phyloP scores from a whole-genome alignment of 768 basidiomycete genomes.

The Solioccasus polychromus region DNA sequence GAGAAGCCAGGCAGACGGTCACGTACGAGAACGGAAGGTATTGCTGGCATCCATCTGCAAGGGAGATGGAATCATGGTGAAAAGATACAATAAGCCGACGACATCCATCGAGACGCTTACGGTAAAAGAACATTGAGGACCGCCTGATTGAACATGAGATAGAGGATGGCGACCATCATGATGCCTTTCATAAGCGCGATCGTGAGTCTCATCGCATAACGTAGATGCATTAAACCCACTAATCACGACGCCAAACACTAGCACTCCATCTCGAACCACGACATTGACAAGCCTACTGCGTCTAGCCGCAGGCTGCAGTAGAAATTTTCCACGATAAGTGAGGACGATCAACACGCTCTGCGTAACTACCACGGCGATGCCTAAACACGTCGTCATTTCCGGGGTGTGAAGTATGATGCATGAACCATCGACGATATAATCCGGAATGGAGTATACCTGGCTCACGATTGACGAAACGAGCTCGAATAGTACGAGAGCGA shows the following conservation, averaged over 20 bases:
- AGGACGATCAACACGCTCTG: conserved; percentile 16
- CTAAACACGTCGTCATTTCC: not conserved
- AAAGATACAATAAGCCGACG: not conserved
- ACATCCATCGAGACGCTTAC: conserved; percentile 5
- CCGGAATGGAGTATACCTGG: not conserved
- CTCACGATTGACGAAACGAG: not conserved
- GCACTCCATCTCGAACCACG: conserved; percentile 15
- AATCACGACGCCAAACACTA: conserved; percentile 5
- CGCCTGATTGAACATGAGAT: not conserved
- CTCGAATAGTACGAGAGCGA: conserved; percentile 6
- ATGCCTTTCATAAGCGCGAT: conserved; percentile 1
- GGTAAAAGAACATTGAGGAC: conserved; percentile 16
- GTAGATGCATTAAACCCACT: conserved; percentile 8
- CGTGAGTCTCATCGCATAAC: not conserved
- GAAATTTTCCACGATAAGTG: conserved; percentile 15
- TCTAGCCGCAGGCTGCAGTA: conserved; percentile 6
- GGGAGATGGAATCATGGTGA: not conserved
- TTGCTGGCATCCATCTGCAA: conserved; percentile 11
- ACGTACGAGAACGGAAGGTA: conserved; percentile 16
- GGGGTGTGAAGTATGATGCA: conserved; percentile 11
- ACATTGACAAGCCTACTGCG: conserved; percentile 12
- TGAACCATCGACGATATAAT: conserved; percentile 5
- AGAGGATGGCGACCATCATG: not conserved
- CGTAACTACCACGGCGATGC: conserved; percentile 5
- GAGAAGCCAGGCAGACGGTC: not conserved